These are phyloP conservation scores for Tuber aestivum DNA, from an alignment of 495 filamentous ascomycete genomes.

Conservation along the genomic window DNA sequence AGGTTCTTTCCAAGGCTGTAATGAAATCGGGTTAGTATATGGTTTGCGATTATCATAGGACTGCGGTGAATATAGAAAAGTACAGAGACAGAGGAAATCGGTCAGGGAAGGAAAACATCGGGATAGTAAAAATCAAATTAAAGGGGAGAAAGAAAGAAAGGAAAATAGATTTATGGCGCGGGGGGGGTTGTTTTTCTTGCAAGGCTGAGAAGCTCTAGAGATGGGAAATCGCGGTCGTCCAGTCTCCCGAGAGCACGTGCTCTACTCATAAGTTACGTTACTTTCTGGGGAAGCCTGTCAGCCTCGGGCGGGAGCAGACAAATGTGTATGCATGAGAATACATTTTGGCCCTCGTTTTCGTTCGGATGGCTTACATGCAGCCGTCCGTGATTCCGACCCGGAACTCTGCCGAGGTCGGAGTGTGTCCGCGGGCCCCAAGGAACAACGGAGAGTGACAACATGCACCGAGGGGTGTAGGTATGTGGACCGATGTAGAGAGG, in stretches of 20 bases:
- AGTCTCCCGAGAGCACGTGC: not conserved
- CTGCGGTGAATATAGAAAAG: slow-evolving; percentile 11
- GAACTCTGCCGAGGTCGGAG: slow-evolving; percentile 18
- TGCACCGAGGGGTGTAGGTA: slow-evolving; percentile 6
- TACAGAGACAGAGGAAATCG: slow-evolving; percentile 4
- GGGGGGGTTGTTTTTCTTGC: not conserved
- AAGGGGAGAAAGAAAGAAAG: slow-evolving; percentile 8
- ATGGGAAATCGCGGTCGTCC: not conserved
- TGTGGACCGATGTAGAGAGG: slow-evolving; percentile 13
- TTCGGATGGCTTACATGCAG: slow-evolving; percentile 19
- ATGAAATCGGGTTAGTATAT: slow-evolving; percentile 21
- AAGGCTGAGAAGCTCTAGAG: not conserved
- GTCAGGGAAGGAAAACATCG: slow-evolving; percentile 12
- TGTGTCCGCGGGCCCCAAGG: slow-evolving; percentile 12
- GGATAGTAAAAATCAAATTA: slow-evolving; percentile 8
- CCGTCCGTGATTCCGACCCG: slow-evolving; percentile 1
- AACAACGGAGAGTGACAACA: not conserved
- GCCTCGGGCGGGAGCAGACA: not conserved
- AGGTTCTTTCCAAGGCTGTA: slow-evolving; percentile 71
- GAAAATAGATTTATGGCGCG: not conserved
- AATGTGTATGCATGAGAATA: slow-evolving; percentile 24
- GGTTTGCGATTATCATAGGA: slow-evolving; percentile 10
- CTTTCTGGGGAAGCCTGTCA: not conserved
- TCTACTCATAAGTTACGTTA: not conserved
- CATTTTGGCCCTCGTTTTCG: slow-evolving; percentile 11